Evolutionary conservation across 495 filamentous ascomycete species (phyloP).

Genomic region (Penicillium roqueforti): DNA sequence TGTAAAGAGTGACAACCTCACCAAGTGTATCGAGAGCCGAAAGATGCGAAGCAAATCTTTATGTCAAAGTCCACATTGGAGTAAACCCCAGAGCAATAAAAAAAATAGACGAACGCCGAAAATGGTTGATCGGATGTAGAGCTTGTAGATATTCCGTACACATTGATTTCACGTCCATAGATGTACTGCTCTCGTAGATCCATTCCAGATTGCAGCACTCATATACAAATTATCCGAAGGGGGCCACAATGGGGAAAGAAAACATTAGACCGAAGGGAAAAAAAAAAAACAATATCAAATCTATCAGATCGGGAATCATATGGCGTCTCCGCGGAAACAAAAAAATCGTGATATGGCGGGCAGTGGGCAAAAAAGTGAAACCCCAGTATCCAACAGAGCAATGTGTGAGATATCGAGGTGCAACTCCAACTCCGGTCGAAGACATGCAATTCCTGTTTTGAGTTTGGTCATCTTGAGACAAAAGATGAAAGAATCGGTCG

Average conservation of each 20-base stretch:
- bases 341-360: conserved; percentile 9
- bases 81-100: not conserved
- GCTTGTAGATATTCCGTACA: not conserved
- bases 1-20: not conserved
- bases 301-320: conserved; percentile 18
- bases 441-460: conserved; percentile 9
- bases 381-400: conserved; percentile 1
- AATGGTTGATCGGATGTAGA: conserved; percentile 2
- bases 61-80: not conserved
- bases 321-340: conserved; percentile 9
- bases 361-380: not conserved
- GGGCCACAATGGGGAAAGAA: not conserved
- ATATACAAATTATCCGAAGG: conserved; percentile 1
- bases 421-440: conserved; percentile 13
- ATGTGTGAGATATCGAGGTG: conserved; percentile 7
- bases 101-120: not conserved
- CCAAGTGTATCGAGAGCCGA: not conserved
- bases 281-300: not conserved
- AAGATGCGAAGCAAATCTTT: not conserved
- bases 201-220: conserved; percentile 4
- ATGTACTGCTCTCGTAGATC: conserved; percentile 1
- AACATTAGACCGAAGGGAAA: not conserved
- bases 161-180: not conserved
- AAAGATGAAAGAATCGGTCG: conserved; percentile 1
- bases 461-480: not conserved